A percentile compares a stretch with the other conserved stretches of the same genome.
Evolutionary conservation across 2,329 filamentous ascomycete species (phyloP).

Genomic region (Pyricularia sp.): DNA sequence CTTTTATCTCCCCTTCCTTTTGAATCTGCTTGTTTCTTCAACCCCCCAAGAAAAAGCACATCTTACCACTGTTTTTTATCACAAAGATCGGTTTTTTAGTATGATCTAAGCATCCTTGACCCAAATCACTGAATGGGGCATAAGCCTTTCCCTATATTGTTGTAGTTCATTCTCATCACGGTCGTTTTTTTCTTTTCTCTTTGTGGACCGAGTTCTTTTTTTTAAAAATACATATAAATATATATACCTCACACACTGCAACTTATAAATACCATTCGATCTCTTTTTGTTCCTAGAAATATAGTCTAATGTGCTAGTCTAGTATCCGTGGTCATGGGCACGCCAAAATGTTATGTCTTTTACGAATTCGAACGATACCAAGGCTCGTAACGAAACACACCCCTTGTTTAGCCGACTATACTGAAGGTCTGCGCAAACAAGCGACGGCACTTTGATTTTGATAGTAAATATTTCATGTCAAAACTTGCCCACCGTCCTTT

Average conservation of each 20-base stretch:
- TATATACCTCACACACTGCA: not conserved
- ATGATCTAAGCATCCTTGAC: not conserved
- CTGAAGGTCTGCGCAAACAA: not conserved
- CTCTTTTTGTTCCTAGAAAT: not conserved
- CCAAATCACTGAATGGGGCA: not conserved
- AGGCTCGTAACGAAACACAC: too few relatives aligned
- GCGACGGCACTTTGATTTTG: not conserved
- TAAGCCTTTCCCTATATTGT: not conserved
- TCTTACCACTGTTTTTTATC: not conserved
- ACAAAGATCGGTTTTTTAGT: not conserved
- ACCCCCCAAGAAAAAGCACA: not conserved
- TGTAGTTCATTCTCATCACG: not conserved
- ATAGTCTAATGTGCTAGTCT: not conserved
- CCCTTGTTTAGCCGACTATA: too few relatives aligned
- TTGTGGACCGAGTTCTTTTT: not conserved
- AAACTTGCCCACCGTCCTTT: not conserved
- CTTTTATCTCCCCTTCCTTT: not conserved
- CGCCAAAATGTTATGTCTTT: too few relatives aligned
- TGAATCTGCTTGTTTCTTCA: not conserved
- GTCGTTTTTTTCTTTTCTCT: not conserved
- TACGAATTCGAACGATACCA: not conserved
- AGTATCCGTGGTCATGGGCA: not conserved
- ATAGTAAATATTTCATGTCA: not conserved
- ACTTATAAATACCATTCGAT: not conserved
- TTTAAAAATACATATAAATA: not conserved